A percentile compares a stretch with the other conserved stretches of the same genome.
phyloP scores from a whole-genome alignment of 306 rosid species.

The Cotoneaster glaucophyllus region DNA sequence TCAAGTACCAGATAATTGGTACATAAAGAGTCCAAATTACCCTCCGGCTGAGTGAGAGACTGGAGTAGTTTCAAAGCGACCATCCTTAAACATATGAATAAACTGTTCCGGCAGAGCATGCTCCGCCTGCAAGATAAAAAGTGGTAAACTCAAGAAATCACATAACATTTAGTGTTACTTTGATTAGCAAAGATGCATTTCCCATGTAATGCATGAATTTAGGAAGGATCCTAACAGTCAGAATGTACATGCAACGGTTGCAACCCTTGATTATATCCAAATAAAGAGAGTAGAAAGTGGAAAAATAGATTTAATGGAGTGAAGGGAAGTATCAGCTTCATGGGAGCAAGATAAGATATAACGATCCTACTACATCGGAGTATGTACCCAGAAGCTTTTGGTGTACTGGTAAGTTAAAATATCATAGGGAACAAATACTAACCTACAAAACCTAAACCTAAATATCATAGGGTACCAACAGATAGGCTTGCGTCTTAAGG shows the following conservation, averaged over 20 bases:
- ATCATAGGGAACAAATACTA: not conserved
- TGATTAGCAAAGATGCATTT: not conserved
- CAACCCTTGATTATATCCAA: not conserved
- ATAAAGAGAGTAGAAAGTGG: not conserved
- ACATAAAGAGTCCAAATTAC: conserved; percentile 30
- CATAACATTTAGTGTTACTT: conserved; percentile 2
- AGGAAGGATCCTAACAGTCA: not conserved
- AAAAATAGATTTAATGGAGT: not conserved
- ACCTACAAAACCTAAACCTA: not conserved
- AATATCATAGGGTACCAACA: not conserved
- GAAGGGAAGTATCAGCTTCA: not conserved
- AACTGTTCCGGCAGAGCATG: conserved; percentile 93
- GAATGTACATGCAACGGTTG: not conserved
- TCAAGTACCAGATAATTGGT: not conserved
- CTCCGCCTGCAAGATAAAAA: conserved; percentile 55
- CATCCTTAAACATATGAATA: conserved; percentile 60
- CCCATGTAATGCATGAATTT: not conserved
- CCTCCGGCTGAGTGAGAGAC: conserved; percentile 99
- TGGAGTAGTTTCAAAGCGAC: conserved; percentile 75
- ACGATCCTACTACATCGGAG: not conserved
- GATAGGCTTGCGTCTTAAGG: not conserved
- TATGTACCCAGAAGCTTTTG: not conserved
- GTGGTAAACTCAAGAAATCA: not conserved
- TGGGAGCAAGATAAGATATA: not conserved
- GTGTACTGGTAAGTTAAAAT: not conserved